Base-by-base conservation (phyloP, 1,284 basidiomycete species). In the Heterobasidion occidentale region DNA sequence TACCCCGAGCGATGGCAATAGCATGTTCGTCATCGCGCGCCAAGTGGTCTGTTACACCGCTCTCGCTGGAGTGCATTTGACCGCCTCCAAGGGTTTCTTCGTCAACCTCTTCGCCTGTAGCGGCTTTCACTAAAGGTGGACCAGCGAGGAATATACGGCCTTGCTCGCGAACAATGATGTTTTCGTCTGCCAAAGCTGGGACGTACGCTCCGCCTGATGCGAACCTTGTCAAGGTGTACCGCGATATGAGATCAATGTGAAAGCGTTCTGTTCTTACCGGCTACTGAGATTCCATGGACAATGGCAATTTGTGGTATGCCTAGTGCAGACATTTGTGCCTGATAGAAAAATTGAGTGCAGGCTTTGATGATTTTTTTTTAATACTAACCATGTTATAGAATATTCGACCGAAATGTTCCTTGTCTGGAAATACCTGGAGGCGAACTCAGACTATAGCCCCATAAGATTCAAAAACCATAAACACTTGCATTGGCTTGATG, bases 141-240 rank as follows among this genome's bases (percentile, higher is more conserved):
- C 94, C 95, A 14, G 94, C 94, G n/a, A 98, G 78, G 75, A 97
- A 98, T 64, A 98, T 97, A 47, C 83, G 88, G 0, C 95, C 94
- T 75, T 97, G 94, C 59, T 95, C 90, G 58, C 86, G 83, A 50
- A 98, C 95, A 61, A 97, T 98, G 65, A 98, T 87, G 60, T 94
- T 97, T 70, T 95, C 90, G 65, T 98, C 94, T 1, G 93, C 92
- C 92, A 98, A 96, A 2, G 94, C 93, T 35, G 94, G 94, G 48
- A 97, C 92, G 70, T 98, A 97, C 12, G 91, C 91, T 56, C 92
- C 92, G 56, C 81, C 88, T 63, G 94, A 94, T 34, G 27, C 27
- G 27, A 27, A 27, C 27, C 27, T 27, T 27, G 27, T 27, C 27
- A 50, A 27, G 33, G 17, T 8, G 77, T 75, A 49, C 68, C 72